These are phyloP conservation scores for Cercospora brassicicola DNA, from an alignment of 2,329 filamentous ascomycete genomes.

Conservation along the genomic window DNA sequence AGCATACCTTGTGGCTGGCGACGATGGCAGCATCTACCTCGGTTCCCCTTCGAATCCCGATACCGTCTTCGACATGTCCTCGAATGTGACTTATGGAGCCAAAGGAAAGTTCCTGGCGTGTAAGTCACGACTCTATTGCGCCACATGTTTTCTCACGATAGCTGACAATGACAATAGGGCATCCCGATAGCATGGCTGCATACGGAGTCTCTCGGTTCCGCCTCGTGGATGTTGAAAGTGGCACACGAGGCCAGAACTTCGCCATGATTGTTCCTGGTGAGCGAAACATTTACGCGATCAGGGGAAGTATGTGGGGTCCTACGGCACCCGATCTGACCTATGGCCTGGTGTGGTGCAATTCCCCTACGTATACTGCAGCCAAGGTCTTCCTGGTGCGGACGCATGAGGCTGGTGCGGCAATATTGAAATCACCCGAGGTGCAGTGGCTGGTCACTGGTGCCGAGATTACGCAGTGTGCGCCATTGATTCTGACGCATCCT, in stretches of 20 bases:
- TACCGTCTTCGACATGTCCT: background rate
- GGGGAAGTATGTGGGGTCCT: background rate
- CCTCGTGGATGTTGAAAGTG: background rate
- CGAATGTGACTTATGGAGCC: background rate
- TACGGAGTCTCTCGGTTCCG: background rate
- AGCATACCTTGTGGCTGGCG: background rate
- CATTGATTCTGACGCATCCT: slow-evolving; percentile 17
- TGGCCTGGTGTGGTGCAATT: background rate
- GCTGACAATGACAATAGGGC: background rate
- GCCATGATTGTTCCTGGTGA: background rate
- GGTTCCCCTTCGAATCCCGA: background rate
- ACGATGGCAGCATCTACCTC: background rate
- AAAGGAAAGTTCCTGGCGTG: background rate
- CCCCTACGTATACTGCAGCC: background rate
- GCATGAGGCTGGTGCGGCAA: background rate
- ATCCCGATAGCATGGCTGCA: background rate
- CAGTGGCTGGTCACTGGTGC: background rate
- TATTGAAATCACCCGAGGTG: background rate
- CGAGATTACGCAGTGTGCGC: background rate
- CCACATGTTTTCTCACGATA: background rate
- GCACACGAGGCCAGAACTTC: background rate
- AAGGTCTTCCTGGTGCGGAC: background rate
- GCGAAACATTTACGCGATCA: background rate
- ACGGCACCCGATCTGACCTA: background rate
- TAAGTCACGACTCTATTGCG: background rate